Conservation (phyloP, 306 rosid genomes). For the Quercus rubra region DNA sequence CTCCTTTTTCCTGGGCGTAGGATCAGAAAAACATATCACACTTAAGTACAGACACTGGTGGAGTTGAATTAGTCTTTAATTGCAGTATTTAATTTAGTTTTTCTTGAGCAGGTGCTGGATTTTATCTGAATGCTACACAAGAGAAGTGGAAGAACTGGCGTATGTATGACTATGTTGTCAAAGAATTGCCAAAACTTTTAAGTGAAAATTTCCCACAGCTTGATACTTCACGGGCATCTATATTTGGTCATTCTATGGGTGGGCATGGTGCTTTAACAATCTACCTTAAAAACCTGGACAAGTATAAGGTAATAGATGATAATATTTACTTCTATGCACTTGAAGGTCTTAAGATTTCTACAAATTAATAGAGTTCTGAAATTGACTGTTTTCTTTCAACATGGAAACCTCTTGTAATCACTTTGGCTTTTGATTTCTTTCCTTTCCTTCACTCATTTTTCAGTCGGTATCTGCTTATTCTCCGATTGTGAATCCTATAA, state of each 20-base stretch:
- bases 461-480: slow-evolving; percentile 93
- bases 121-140: slow-evolving; percentile 91
- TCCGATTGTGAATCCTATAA: slow-evolving; percentile 75
- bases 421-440: neutral
- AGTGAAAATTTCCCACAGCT: slow-evolving; percentile 74
- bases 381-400: neutral
- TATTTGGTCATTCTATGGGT: slow-evolving; percentile 97
- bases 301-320: slow-evolving; percentile 63
- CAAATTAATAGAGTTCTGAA: neutral
- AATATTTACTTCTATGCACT: slow-evolving; percentile 3
- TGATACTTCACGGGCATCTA: slow-evolving; percentile 72
- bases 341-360: neutral
- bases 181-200: slow-evolving; percentile 79
- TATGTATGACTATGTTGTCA: slow-evolving; percentile 93
- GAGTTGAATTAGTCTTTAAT: neutral
- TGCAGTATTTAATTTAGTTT: neutral
- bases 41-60: no score
- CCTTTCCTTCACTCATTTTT: slow-evolving; percentile 1
- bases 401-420: neutral
- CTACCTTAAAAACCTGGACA: slow-evolving; percentile 76
- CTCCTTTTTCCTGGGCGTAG: no score
- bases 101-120: slow-evolving; percentile 75
- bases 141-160: slow-evolving; percentile 99
- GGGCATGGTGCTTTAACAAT: slow-evolving; percentile 94
- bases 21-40: no score